These are phyloP conservation scores for Lumnitzera littorea DNA, from an alignment of 345 rosid genomes.

Conservation along the genomic window DNA sequence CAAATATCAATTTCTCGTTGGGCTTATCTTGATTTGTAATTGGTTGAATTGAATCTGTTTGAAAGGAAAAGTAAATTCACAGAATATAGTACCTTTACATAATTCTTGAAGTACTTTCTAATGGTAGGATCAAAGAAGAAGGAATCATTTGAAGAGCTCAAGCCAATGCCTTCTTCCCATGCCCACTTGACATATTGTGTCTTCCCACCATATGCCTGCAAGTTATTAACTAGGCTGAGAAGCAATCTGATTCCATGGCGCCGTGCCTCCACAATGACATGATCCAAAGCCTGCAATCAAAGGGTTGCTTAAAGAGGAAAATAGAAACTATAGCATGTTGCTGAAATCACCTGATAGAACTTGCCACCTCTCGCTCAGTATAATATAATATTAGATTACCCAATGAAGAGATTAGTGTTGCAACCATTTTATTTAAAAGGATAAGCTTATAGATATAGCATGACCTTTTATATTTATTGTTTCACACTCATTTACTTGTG, in stretches of 20 bases:
- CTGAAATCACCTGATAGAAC: background rate
- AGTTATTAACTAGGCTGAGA: conserved; percentile 80
- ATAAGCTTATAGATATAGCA: no score
- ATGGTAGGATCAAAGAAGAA: conserved; percentile 95
- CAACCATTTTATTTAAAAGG: no score
- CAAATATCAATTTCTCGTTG: no score
- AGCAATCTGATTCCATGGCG: conserved; percentile 62
- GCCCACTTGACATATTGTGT: conserved; percentile 96
- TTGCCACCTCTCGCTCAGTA: no score
- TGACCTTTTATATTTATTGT: no score
- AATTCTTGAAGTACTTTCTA: conserved; percentile 75
- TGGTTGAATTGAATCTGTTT: no score
- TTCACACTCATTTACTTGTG: no score
- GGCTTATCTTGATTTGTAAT: no score
- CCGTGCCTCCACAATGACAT: conserved; percentile 85
- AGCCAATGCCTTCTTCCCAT: conserved; percentile 88
- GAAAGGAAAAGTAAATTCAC: background rate
- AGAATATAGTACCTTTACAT: conserved; percentile 39
- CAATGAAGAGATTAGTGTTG: no score
- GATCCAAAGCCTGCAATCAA: conserved; percentile 75
- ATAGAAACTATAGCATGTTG: background rate
- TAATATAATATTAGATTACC: no score
- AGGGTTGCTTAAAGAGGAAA: background rate
- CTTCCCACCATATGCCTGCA: conserved; percentile 87
- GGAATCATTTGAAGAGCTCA: conserved; percentile 90